Conservation (phyloP, 306 rosid genomes). For the Macrotyloma uniflorum region DNA sequence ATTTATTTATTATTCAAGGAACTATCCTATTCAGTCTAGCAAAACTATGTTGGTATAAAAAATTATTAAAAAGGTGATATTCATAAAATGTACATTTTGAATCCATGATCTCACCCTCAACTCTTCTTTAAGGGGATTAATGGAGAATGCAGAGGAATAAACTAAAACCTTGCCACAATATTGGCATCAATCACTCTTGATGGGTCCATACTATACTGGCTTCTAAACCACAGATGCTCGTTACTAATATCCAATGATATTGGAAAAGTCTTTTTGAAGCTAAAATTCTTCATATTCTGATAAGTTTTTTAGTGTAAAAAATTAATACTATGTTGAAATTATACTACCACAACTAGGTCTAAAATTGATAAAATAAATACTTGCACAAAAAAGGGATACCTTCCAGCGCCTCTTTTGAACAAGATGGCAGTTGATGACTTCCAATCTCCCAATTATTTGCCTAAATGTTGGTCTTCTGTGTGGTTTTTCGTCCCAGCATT, state of each 20-base stretch:
- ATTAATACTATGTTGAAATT: conserved; percentile 8
- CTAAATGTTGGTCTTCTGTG: conserved; percentile 54
- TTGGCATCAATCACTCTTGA: not conserved
- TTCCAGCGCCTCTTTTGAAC: conserved; percentile 43
- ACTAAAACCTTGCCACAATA: not conserved
- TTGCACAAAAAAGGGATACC: conserved; percentile 38
- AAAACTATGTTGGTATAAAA: not conserved
- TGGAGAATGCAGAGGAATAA: not conserved
- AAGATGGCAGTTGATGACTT: conserved; percentile 37
- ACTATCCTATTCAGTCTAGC: not conserved
- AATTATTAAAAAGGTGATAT: not conserved
- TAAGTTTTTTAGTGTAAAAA: not conserved
- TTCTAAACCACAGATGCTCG: conserved; percentile 14
- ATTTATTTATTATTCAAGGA: not conserved
- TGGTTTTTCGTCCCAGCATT: conserved; percentile 55
- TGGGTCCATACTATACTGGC: not conserved
- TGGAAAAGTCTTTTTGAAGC: not conserved
- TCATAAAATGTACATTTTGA: conserved; percentile 9
- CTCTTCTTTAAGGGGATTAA: not conserved
- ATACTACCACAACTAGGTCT: not conserved
- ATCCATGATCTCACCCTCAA: not conserved
- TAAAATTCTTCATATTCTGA: not conserved
- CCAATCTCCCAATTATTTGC: conserved; percentile 51
- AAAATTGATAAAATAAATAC: not conserved
- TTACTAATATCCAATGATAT: not conserved